phyloP scores from a whole-genome alignment of 225 moss, liverwort and hornwort species.

The Marchantia polymorpha region DNA sequence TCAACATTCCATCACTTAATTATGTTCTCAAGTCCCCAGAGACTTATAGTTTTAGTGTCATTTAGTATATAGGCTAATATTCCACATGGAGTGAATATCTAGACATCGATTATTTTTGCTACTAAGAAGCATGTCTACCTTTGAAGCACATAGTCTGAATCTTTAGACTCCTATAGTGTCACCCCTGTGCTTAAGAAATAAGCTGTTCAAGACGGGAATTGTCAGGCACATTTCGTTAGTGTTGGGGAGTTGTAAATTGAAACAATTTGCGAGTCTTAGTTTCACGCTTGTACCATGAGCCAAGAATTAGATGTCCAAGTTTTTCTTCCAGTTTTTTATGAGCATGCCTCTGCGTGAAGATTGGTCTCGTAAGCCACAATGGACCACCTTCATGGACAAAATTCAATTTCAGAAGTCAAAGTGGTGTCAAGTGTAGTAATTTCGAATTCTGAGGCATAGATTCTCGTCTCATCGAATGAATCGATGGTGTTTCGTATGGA shows the following conservation, averaged over 20 bases:
- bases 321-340: not conserved
- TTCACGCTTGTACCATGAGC: not conserved
- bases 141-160: not conserved
- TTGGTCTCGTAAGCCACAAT: too few species aligned
- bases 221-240: not conserved
- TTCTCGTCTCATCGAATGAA: too few species aligned
- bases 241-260: constrained; percentile 5
- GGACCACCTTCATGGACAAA: too few species aligned
- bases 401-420: too few species aligned
- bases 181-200: not conserved
- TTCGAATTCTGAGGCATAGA: too few species aligned
- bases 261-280: not conserved
- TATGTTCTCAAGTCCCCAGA: not conserved
- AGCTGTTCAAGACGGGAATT: not conserved
- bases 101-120: not conserved
- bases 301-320: not conserved
- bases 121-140: not conserved
- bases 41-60: not conserved
- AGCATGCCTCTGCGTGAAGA: not conserved
- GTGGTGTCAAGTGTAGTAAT: too few species aligned
- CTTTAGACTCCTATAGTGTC: not conserved
- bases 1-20: not conserved
- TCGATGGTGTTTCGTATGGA: too few species aligned
- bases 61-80: not conserved
- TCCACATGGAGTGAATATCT: not conserved